These are phyloP conservation scores for Leucocoprinus sp. DNA, from an alignment of 768 basidiomycete genomes.

Conservation along the genomic window DNA sequence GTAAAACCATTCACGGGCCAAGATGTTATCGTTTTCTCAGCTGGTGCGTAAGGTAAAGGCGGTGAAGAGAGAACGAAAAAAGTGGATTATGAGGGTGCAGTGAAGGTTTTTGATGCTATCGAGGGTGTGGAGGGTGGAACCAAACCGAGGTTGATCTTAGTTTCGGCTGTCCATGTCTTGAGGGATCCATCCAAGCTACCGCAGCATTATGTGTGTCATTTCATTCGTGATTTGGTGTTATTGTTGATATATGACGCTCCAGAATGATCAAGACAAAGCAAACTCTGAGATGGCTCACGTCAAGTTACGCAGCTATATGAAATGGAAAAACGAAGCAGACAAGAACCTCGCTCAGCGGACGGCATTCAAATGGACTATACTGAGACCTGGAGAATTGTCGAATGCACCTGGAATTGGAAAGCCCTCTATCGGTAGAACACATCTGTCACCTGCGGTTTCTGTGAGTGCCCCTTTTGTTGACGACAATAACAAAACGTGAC, in stretches of 20 bases:
- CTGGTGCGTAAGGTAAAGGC: conserved; percentile 52
- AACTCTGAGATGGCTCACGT: conserved; percentile 36
- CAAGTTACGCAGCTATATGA: conserved; percentile 37
- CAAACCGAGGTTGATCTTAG: conserved; percentile 48
- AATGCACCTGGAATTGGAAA: conserved; percentile 44
- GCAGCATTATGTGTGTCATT: conserved; percentile 38
- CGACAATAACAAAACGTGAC: too few species aligned
- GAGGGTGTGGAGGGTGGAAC: conserved; percentile 34
- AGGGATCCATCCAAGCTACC: conserved; percentile 43
- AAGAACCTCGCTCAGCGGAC: conserved; percentile 40
- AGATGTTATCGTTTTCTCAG: conserved; percentile 40
- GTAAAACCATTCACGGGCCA: conserved; percentile 33
- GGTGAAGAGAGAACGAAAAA: conserved; percentile 44
- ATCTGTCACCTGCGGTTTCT: conserved; percentile 36
- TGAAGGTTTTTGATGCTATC: conserved; percentile 66
- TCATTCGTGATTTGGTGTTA: background rate
- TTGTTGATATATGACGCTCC: background rate
- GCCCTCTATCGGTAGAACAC: conserved; percentile 45
- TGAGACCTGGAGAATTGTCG: conserved; percentile 55
- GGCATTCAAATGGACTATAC: conserved; percentile 56
- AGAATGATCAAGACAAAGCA: conserved; percentile 40
- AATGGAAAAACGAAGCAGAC: conserved; percentile 44
- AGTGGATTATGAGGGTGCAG: conserved; percentile 55
- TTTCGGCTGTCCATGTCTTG: conserved; percentile 53
- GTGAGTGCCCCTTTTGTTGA: too few species aligned